Conservation (phyloP, 129 eudicot species). For the Ambrosia trifida region DNA sequence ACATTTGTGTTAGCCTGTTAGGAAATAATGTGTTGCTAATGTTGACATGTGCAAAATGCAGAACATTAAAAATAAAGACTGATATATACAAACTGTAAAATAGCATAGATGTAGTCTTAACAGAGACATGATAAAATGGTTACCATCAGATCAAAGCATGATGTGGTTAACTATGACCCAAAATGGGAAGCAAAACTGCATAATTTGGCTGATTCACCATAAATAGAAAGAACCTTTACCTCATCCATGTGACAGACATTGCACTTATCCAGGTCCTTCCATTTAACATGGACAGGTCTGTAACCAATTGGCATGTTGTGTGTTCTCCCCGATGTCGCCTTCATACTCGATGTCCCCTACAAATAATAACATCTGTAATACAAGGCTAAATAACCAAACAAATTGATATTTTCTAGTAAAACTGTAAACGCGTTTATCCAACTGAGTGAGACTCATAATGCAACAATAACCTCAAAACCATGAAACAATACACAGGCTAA, state of each 20-base stretch:
- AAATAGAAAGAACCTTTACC: constrained; percentile 37
- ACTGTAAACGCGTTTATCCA: neutral
- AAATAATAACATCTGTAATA: constrained; percentile 24
- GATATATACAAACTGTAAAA: neutral
- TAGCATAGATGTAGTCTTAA: neutral
- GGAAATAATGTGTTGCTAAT: neutral
- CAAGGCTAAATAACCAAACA: neutral
- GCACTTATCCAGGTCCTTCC: constrained; percentile 98
- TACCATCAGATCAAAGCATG: constrained; percentile 8
- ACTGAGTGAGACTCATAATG: constrained; percentile 17
- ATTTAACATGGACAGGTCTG: constrained; percentile 75
- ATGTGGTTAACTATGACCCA: constrained; percentile 21
- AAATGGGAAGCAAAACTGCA: neutral
- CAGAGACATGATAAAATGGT: constrained; percentile 1
- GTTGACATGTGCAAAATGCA: neutral
- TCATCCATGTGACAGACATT: constrained; percentile 99
- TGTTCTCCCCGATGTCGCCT: constrained; percentile 42
- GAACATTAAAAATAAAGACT: neutral
- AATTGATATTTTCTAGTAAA: neutral
- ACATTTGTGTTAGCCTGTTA: constrained; percentile 18
- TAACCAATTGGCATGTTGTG: constrained; percentile 62
- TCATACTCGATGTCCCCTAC: constrained; percentile 66
- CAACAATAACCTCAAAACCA: constrained; percentile 17
- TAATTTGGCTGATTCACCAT: neutral
- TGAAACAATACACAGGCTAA: neutral